phyloP scores from a whole-genome alignment of 1,284 basidiomycete genomes.

The Marasmius oreades region DNA sequence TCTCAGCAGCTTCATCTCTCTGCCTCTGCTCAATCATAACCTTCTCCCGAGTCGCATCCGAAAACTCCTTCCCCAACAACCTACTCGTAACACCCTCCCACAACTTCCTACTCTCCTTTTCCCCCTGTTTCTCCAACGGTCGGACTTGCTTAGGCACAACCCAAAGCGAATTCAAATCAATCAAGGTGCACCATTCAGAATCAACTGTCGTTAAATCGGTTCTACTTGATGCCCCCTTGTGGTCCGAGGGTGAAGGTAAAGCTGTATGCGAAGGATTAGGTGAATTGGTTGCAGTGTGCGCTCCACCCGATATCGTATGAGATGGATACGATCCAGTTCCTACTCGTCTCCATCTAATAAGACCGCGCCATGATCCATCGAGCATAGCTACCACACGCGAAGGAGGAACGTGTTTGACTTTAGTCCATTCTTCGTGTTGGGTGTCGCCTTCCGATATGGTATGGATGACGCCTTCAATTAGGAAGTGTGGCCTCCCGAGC shows the following conservation, averaged over 20 bases:
- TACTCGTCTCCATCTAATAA: slow-evolving; percentile 78
- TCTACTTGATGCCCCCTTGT: slow-evolving; percentile 27
- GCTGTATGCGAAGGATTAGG: slow-evolving; percentile 38
- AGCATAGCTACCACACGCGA: slow-evolving; percentile 78
- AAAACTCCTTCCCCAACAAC: slow-evolving; percentile 82
- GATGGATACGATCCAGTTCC: slow-evolving; percentile 44
- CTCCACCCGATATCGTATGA: slow-evolving; percentile 20
- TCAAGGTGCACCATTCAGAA: slow-evolving; percentile 57
- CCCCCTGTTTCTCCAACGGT: slow-evolving; percentile 75
- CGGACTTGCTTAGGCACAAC: slow-evolving; percentile 85
- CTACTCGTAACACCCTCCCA: slow-evolving; percentile 85
- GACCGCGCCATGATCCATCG: slow-evolving; percentile 87
- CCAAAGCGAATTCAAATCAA: slow-evolving; percentile 75
- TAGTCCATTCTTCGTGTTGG: slow-evolving; percentile 77
- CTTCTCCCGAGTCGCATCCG: slow-evolving; percentile 87
- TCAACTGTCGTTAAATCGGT: slow-evolving; percentile 24
- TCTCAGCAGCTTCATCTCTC: slow-evolving; percentile 79
- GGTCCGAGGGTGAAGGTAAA: slow-evolving; percentile 26
- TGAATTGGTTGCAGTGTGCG: slow-evolving; percentile 38
- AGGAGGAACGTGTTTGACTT: slow-evolving; percentile 86
- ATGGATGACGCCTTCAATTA: slow-evolving; percentile 89
- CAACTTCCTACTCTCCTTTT: slow-evolving; percentile 81
- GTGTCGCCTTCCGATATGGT: slow-evolving; percentile 62
- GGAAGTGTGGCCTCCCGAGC: slow-evolving; percentile 87
- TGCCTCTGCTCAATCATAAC: slow-evolving; percentile 87